Evolutionary conservation across 345 rosid genomes (phyloP), one percentile per base, ranked within the genome.

Genomic region (Heritiera fomes): DNA sequence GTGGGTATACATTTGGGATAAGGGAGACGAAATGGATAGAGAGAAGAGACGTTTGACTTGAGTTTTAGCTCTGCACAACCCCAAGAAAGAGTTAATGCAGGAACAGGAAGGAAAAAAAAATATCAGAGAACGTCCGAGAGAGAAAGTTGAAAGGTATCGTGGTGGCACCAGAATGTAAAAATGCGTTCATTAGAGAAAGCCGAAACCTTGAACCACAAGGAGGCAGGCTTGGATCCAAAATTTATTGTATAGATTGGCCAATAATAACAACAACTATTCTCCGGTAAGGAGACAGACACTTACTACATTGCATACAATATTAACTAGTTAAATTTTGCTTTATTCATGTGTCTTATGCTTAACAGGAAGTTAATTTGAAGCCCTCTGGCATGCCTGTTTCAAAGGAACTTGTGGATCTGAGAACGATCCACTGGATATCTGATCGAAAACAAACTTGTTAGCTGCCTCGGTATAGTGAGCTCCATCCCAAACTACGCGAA

Each of bases 391-490:
- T 5, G 87, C 81, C 80, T 30, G 75, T 0, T 65, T 64, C 52
- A 84, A 64, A 8, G 87, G 79, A 78, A 38, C 10, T 7, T 79
- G 82, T 0, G 88, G 87, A 61, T 83, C 76, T 0, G 85, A 80
- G 69, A 82, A 87, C 7, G 65, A 61, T 60, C 90, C 87, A 0
- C 73, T 80, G 0, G 86, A 78, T 30, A 84, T 87, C 49, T 81
- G 82, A 9, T 84, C 28, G 40, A 82, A 80, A 32, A 87, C 28
- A 75, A 83, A 80, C 59, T 78, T 77, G 53, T 76, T 81, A 20
- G 89, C 87, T 2, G 85, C 88, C 45, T 88, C 85, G 2, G 89
- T 84, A 46, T 74, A 83, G 66, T 86, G 88, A 71, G 64, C 6
- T 61, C 88, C 88, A 59, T 85, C 87, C 88, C 87, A 87, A 60